phyloP scores from a whole-genome alignment of 2,329 filamentous ascomycete species.

The Chaetomium strumarium region DNA sequence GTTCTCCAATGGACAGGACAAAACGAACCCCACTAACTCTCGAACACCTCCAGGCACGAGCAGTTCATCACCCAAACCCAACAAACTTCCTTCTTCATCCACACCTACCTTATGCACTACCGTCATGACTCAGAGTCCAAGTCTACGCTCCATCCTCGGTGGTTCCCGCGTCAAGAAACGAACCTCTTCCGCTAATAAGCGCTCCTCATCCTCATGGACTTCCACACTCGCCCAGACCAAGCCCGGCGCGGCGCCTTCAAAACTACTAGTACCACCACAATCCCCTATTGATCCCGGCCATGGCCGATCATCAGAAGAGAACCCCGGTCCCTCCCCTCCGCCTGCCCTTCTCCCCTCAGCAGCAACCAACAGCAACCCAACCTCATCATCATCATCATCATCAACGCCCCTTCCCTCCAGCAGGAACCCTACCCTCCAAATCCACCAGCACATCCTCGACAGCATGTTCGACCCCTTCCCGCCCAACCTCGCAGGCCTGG shows the following conservation, averaged over 20 bases:
- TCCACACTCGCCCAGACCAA: constrained; percentile 20
- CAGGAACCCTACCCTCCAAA: constrained; percentile 46
- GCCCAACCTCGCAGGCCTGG: constrained; percentile 52
- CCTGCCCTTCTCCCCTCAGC: constrained; percentile 44
- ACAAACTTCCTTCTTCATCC: background rate
- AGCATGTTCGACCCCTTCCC: constrained; percentile 62
- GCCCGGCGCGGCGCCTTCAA: background rate
- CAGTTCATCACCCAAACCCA: background rate
- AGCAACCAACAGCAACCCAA: constrained; percentile 43
- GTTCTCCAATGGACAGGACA: too few relatives aligned
- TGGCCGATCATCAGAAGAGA: constrained; percentile 43
- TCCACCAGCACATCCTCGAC: constrained; percentile 52
- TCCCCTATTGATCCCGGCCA: constrained; percentile 28
- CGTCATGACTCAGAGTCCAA: constrained; percentile 11
- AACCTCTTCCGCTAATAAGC: constrained; percentile 7
- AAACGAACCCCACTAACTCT: too few relatives aligned
- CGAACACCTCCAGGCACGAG: too few relatives aligned
- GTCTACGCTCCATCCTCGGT: constrained; percentile 23
- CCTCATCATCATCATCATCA: too few relatives aligned
- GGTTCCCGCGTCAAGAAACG: constrained; percentile 22
- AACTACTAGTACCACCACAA: constrained; percentile 15
- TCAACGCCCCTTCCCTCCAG: background rate
- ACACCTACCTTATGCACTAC: background rate
- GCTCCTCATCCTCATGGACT: constrained; percentile 7
- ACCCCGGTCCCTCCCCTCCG: constrained; percentile 51